Percentiles rank a stretch among this genome's conserved stretches.
Conservation (phyloP, 805 yeast genomes). For the Pichia manshurica region DNA sequence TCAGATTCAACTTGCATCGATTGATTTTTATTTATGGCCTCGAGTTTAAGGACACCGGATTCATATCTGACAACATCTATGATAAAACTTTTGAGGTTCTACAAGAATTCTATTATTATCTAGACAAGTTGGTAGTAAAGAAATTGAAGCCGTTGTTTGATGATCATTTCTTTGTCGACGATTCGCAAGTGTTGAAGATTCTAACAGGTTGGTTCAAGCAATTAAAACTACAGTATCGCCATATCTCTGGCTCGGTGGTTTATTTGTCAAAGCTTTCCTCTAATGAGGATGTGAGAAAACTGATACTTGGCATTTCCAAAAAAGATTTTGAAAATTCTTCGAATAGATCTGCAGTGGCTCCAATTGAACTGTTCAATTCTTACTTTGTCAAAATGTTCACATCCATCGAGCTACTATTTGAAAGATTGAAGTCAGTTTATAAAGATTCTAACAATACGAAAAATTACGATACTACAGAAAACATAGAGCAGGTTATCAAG, state of each 20-base stretch:
- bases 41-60: conserved; percentile 16
- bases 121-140: conserved; percentile 23
- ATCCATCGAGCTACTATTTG: conserved; percentile 24
- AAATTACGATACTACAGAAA: conserved; percentile 14
- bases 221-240: conserved; percentile 23
- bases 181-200: conserved; percentile 21
- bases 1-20: conserved; percentile 25
- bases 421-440: conserved; percentile 23
- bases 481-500: conserved; percentile 18
- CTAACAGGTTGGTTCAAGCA: conserved; percentile 25
- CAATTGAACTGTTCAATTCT: conserved; percentile 27
- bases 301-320: conserved; percentile 18
- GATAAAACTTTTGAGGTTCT: conserved; percentile 27
- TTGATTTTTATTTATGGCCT: conserved; percentile 27
- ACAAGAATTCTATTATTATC: conserved; percentile 20
- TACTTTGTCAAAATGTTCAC: conserved; percentile 29
- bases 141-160: conserved; percentile 27
- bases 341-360: conserved; percentile 24
- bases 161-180: conserved; percentile 26
- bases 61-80: conserved; percentile 21
- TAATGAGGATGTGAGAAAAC: conserved; percentile 22
- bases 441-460: conserved; percentile 16
- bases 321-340: conserved; percentile 19
- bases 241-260: conserved; percentile 27
- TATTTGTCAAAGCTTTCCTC: conserved; percentile 26